Conservation (phyloP, 495 filamentous ascomycete genomes). For the Penicillium flavigenum region DNA sequence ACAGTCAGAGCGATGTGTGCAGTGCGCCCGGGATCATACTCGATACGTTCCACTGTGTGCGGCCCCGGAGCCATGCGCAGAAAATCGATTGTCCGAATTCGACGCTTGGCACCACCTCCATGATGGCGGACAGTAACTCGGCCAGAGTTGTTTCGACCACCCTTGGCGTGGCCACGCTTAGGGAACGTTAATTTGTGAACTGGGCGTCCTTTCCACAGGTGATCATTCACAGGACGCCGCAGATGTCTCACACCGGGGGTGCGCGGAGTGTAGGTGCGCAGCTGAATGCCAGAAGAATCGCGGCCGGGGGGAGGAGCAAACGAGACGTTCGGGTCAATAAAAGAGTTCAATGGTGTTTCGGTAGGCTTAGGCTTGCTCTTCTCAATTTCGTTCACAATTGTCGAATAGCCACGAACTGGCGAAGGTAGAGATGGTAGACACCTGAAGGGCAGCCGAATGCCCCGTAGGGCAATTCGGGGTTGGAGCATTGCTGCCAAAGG, state of each 20-base stretch:
- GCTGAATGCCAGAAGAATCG: conserved; percentile 34
- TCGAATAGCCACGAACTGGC: conserved; percentile 56
- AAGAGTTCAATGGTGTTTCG: conserved; percentile 23
- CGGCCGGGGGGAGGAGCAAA: conserved; percentile 49
- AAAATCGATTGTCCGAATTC: conserved; percentile 90
- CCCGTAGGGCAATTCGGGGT: conserved; percentile 57
- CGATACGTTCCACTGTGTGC: conserved; percentile 88
- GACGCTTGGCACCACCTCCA: conserved; percentile 85
- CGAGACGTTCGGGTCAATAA: conserved; percentile 38
- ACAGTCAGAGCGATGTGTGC: conserved; percentile 86
- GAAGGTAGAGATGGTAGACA: conserved; percentile 34
- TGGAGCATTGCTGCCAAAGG: conserved; percentile 56
- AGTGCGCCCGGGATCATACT: conserved; percentile 89
- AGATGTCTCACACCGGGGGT: conserved; percentile 94
- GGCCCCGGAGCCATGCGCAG: conserved; percentile 69
- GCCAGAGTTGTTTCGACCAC: conserved; percentile 87
- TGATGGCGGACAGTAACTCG: conserved; percentile 83
- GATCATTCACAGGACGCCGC: conserved; percentile 87
- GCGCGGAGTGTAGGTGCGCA: conserved; percentile 89
- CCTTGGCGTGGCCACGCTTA: conserved; percentile 87
- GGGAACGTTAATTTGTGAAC: conserved; percentile 78
- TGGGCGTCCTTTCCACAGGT: conserved; percentile 91
- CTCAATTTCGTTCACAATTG: conserved; percentile 42
- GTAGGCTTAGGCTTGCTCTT: conserved; percentile 26
- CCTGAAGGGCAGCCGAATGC: conserved; percentile 50